Evolutionary conservation across 495 filamentous ascomycete genomes (phyloP).

Genomic region (Trichoderma erinaceum): DNA sequence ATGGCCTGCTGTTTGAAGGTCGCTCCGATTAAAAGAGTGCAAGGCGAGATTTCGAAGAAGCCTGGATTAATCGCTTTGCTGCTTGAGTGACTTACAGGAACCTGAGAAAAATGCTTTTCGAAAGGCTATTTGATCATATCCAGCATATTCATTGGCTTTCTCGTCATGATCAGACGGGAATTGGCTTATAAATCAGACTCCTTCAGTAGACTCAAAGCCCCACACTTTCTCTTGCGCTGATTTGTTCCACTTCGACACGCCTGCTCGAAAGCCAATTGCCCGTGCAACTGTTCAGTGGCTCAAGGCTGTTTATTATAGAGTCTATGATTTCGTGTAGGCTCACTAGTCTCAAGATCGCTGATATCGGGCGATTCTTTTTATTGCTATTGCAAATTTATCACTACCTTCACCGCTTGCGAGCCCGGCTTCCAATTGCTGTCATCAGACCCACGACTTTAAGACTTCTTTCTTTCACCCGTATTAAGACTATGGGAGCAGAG

Average conservation of each 20-base stretch:
- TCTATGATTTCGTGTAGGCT: too few species aligned
- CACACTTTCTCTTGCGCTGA: background rate
- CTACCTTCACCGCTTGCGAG: too few species aligned
- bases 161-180: background rate
- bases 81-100: constrained; percentile 4
- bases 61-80: background rate
- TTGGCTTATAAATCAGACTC: constrained; percentile 11
- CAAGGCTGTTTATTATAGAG: too few species aligned
- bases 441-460: too few species aligned
- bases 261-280: too few species aligned
- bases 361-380: too few species aligned
- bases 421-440: too few species aligned
- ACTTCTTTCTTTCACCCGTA: too few species aligned
- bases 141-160: background rate
- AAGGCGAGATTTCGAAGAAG: background rate
- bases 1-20: background rate
- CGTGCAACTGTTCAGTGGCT: too few species aligned
- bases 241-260: background rate
- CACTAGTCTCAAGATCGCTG: too few species aligned
- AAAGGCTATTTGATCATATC: background rate
- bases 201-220: background rate
- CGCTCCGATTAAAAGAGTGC: background rate
- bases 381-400: too few species aligned
- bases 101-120: constrained; percentile 5
- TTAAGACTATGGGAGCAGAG: too few species aligned